Percentiles rank a stretch among this genome's conserved stretches.
Conservation (phyloP, 768 basidiomycete species). For the Amanita exitialis region DNA sequence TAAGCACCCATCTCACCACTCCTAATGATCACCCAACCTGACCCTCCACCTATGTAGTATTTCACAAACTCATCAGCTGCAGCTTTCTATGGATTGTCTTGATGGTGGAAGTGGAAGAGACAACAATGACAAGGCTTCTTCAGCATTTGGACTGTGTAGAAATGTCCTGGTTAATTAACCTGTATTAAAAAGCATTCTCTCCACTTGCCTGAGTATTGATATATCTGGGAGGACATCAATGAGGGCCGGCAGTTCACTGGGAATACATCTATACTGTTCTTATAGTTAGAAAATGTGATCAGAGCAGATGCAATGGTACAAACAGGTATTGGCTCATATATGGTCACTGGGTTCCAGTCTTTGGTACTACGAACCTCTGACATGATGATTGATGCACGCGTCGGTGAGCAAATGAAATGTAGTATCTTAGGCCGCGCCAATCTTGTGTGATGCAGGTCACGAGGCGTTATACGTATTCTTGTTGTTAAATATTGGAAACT, state of each 20-base stretch:
- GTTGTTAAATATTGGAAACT: conserved; percentile 78
- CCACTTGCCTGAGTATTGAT: conserved; percentile 53
- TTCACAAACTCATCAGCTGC: conserved; percentile 57
- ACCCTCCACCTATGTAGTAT: conserved; percentile 43
- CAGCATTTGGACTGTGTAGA: conserved; percentile 62
- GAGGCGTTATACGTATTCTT: conserved; percentile 58
- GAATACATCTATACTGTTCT: conserved; percentile 71
- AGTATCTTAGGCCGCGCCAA: conserved; percentile 33
- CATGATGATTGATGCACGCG: conserved; percentile 56
- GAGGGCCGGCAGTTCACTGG: conserved; percentile 67
- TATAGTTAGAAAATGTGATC: too few relatives aligned
- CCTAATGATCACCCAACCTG: conserved; percentile 63
- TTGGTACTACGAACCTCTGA: too few relatives aligned
- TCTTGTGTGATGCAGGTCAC: conserved; percentile 47
- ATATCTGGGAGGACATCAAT: conserved; percentile 47
- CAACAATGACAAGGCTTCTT: conserved; percentile 62
- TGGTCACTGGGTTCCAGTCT: conserved; percentile 54
- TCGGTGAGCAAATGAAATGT: conserved; percentile 83
- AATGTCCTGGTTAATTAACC: background rate
- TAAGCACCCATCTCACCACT: conserved; percentile 68
- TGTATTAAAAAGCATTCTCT: background rate
- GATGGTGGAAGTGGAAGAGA: conserved; percentile 41
- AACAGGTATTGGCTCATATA: conserved; percentile 87
- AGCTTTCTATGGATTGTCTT: conserved; percentile 45
- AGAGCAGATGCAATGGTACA: conserved; percentile 15